Percentiles rank a stretch among this genome's conserved stretches.
phyloP scores from a whole-genome alignment of 1,139 yeast species.

The Debaryomyces coudertii region DNA sequence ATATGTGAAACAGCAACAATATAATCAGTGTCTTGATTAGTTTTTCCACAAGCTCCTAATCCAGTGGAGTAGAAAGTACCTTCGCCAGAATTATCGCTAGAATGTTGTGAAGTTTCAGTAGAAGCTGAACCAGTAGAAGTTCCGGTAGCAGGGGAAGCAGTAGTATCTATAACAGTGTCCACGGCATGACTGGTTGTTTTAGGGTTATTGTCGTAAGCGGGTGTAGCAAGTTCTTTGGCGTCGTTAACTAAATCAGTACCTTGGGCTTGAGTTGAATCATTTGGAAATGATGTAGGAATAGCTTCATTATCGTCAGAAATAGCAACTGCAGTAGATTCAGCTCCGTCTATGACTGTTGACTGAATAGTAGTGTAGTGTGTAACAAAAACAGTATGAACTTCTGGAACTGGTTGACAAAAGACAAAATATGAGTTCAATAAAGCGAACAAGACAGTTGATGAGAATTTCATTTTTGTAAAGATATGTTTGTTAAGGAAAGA shows the following conservation, averaged over 20 bases:
- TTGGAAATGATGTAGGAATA: constrained; percentile 17
- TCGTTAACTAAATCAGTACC: constrained; percentile 15
- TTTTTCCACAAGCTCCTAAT: constrained; percentile 64
- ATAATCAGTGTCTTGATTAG: constrained; percentile 49
- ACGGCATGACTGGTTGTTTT: constrained; percentile 8
- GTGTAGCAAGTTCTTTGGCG: constrained; percentile 2
- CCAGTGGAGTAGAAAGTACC: constrained; percentile 65
- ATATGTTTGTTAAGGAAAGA: constrained; percentile 12
- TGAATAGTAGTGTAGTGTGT: constrained; percentile 23
- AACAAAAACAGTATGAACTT: constrained; percentile 20
- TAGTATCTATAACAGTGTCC: constrained; percentile 15
- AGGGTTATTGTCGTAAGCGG: not conserved
- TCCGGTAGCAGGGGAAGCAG: constrained; percentile 14
- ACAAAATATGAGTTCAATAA: constrained; percentile 12
- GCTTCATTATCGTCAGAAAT: constrained; percentile 16
- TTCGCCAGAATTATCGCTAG: constrained; percentile 41
- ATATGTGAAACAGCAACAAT: constrained; percentile 48
- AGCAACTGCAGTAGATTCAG: constrained; percentile 16
- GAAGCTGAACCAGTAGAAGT: constrained; percentile 23
- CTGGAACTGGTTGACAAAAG: constrained; percentile 30
- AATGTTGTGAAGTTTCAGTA: constrained; percentile 20
- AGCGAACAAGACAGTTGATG: constrained; percentile 18
- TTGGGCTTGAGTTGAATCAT: constrained; percentile 19
- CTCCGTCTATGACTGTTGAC: constrained; percentile 17
- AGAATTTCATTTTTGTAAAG: constrained; percentile 20